phyloP scores from a whole-genome alignment of 2,329 filamentous ascomycete species.

The Daldinia sp. region DNA sequence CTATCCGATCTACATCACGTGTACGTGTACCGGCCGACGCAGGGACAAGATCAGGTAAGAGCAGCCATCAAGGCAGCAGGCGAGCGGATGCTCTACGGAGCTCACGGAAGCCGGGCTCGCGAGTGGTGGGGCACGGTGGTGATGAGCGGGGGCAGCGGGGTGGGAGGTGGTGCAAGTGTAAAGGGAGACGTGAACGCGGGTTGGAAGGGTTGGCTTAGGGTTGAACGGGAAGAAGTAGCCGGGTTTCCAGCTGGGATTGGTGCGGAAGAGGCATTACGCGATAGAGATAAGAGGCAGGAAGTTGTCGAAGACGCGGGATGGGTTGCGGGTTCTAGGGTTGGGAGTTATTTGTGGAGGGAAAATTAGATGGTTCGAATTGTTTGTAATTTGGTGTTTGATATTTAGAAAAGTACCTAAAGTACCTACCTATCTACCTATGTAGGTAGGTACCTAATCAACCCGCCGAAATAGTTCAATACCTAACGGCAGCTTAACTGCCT shows the following conservation, averaged over 20 bases:
- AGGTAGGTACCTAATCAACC: no score
- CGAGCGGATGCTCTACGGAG: conserved; percentile 60
- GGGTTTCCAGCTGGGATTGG: conserved; percentile 52
- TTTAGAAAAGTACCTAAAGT: neutral
- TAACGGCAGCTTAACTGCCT: neutral
- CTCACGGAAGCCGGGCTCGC: conserved; percentile 54
- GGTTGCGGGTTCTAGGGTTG: conserved; percentile 59
- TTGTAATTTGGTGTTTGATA: neutral
- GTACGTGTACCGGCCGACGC: conserved; percentile 57
- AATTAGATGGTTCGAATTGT: conserved; percentile 5
- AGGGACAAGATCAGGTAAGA: conserved; percentile 41
- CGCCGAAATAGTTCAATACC: no score
- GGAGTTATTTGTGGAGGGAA: conserved; percentile 54
- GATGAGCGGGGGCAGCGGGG: conserved; percentile 52
- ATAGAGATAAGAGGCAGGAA: conserved; percentile 51
- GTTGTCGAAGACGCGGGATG: conserved; percentile 56
- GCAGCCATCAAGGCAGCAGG: conserved; percentile 53
- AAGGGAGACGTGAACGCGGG: conserved; percentile 49
- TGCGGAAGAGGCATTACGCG: conserved; percentile 55
- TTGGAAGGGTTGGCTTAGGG: conserved; percentile 61
- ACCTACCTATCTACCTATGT: neutral
- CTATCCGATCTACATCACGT: conserved; percentile 57
- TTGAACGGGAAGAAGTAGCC: conserved; percentile 54
- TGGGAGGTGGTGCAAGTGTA: conserved; percentile 5
- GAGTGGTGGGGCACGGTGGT: conserved; percentile 68